phyloP scores from a whole-genome alignment of 805 yeast species.

The Starmerella potacharoeniae region DNA sequence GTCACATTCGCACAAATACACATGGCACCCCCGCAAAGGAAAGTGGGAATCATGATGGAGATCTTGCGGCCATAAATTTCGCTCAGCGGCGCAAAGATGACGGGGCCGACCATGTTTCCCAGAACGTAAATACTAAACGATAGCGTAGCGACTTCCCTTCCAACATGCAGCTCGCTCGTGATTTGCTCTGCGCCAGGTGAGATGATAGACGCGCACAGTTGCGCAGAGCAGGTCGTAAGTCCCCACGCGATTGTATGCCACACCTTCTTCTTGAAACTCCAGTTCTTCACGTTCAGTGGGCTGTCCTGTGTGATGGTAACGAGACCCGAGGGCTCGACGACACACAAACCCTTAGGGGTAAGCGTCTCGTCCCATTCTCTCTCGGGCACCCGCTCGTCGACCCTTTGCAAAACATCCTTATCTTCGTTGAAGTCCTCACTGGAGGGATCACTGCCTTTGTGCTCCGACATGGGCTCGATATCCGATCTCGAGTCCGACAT shows the following conservation, averaged over 20 bases:
- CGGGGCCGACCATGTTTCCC: slow-evolving; percentile 53
- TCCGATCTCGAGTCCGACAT: too few relatives aligned
- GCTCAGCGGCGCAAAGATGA: slow-evolving; percentile 47
- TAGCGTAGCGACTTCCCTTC: slow-evolving; percentile 37
- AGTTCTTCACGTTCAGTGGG: slow-evolving; percentile 39
- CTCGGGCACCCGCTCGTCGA: not conserved
- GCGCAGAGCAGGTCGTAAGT: slow-evolving; percentile 42
- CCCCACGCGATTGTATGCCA: slow-evolving; percentile 32
- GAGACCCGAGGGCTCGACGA: not conserved
- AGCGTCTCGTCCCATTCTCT: not conserved
- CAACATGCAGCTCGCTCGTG: slow-evolving; percentile 36
- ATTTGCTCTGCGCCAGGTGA: slow-evolving; percentile 41
- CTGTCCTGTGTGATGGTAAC: slow-evolving; percentile 7
- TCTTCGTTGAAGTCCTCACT: not conserved
- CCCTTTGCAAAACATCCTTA: not conserved
- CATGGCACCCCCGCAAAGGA: slow-evolving; percentile 37
- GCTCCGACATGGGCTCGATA: too few relatives aligned
- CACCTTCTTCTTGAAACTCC: slow-evolving; percentile 38
- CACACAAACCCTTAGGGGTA: not conserved
- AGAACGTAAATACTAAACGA: slow-evolving; percentile 45
- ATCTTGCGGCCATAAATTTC: slow-evolving; percentile 47
- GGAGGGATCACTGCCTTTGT: not conserved
- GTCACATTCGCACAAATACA: slow-evolving; percentile 32
- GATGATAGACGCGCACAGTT: slow-evolving; percentile 42
- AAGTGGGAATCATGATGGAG: slow-evolving; percentile 38